phyloP scores from a whole-genome alignment of 441 rosid species.

The Theobroma grandiflorum region DNA sequence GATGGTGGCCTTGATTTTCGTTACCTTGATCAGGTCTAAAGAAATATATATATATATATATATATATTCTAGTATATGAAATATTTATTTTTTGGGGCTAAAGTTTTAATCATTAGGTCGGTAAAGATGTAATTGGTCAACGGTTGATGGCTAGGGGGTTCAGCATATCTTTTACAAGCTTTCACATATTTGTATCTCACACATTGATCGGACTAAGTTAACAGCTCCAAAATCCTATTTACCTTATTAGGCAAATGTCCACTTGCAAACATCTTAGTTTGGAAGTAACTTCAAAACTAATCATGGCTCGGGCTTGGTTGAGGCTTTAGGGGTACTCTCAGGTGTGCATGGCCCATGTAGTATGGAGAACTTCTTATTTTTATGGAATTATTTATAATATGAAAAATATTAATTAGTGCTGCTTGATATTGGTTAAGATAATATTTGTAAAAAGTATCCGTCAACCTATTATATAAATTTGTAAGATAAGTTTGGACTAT shows the following conservation, averaged over 20 bases:
- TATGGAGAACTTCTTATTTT: not conserved
- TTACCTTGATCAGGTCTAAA: constrained; percentile 16
- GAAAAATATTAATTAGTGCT: too few species aligned
- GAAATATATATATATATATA: too few species aligned
- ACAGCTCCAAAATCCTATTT: not conserved
- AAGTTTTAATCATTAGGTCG: constrained; percentile 48
- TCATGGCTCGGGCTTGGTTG: not conserved
- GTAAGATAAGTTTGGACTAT: too few species aligned
- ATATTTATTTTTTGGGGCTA: constrained; percentile 2
- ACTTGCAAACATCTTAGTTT: constrained; percentile 13
- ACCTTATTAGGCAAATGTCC: constrained; percentile 8
- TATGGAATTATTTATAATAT: not conserved
- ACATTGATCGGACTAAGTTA: not conserved
- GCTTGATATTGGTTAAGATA: too few species aligned
- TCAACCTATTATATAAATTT: too few species aligned
- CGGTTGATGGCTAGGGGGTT: not conserved
- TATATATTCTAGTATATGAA: too few species aligned
- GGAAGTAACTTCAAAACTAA: constrained; percentile 28
- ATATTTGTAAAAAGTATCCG: too few species aligned
- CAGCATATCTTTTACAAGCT: not conserved
- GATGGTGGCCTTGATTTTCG: constrained; percentile 50
- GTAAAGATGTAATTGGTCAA: constrained; percentile 31
- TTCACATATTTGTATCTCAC: not conserved
- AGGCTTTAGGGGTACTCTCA: not conserved
- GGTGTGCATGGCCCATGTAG: not conserved